A percentile compares a stretch with the other conserved stretches of the same genome.
These are phyloP conservation scores for Plasmopara halstedii DNA, from an alignment of 352 stramenopile species.

Conservation along the genomic window DNA sequence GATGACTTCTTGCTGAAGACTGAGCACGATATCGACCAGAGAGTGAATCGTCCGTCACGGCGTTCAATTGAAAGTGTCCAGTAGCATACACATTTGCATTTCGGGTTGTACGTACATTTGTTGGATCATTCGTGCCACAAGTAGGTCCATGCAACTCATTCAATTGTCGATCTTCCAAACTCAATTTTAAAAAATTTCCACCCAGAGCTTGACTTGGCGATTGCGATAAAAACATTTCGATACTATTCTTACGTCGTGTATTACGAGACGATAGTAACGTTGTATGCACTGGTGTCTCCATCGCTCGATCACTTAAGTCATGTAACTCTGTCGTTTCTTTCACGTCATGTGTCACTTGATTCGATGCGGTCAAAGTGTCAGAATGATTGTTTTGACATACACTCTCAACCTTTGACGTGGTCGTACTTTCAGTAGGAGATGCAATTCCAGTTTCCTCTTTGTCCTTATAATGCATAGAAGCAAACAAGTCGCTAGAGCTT, in stretches of 20 bases:
- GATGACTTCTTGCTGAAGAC: neutral
- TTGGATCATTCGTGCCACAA: constrained; percentile 2
- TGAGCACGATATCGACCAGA: neutral
- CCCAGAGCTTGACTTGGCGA: constrained; percentile 71
- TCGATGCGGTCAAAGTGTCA: constrained; percentile 30
- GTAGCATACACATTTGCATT: constrained; percentile 25
- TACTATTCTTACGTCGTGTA: constrained; percentile 73
- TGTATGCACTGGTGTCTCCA: neutral
- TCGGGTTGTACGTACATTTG: neutral
- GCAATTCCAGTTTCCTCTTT: constrained; percentile 10
- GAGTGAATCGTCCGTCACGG: constrained; percentile 19
- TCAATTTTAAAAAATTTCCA: constrained; percentile 69
- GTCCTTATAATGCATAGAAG: constrained; percentile 37
- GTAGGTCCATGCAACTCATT: constrained; percentile 8
- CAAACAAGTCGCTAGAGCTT: constrained; percentile 38
- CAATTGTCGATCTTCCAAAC: constrained; percentile 47
- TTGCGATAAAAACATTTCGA: constrained; percentile 85
- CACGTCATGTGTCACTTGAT: constrained; percentile 29
- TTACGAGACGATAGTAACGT: constrained; percentile 18
- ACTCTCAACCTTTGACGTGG: neutral
- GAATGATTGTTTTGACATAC: constrained; percentile 20
- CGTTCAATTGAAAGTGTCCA: constrained; percentile 46
- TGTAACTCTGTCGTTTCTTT: neutral
- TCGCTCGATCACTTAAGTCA: neutral
- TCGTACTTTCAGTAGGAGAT: constrained; percentile 14